phyloP scores from a whole-genome alignment of 805 yeast species.

The Barnettozyma sucrosica region DNA sequence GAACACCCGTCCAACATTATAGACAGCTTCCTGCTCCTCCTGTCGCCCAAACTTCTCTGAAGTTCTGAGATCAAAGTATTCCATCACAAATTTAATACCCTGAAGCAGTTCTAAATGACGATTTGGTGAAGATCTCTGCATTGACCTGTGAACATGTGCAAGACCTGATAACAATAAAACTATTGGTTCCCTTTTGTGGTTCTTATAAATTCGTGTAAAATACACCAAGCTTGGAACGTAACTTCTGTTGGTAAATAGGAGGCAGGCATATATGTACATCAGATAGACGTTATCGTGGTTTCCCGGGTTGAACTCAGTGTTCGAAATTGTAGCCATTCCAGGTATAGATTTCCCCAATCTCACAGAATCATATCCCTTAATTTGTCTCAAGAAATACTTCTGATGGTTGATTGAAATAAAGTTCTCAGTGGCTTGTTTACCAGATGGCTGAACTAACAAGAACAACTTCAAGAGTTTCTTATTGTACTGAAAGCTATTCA shows the following conservation, averaged over 20 bases:
- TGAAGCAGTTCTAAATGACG: slow-evolving; percentile 85
- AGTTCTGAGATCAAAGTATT: slow-evolving; percentile 54
- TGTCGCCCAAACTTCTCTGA: slow-evolving; percentile 30
- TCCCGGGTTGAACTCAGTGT: slow-evolving; percentile 41
- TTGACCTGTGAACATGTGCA: slow-evolving; percentile 81
- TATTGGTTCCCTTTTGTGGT: slow-evolving; percentile 71
- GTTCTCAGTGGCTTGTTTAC: slow-evolving; percentile 49
- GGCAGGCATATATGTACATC: slow-evolving; percentile 71
- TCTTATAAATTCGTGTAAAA: slow-evolving; percentile 61
- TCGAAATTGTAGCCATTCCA: slow-evolving; percentile 75
- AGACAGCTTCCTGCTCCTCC: slow-evolving; percentile 72
- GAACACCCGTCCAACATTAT: slow-evolving; percentile 78
- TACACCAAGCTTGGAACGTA: slow-evolving; percentile 80
- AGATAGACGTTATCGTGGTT: slow-evolving; percentile 59
- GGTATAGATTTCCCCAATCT: slow-evolving; percentile 46
- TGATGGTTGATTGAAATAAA: slow-evolving; percentile 80
- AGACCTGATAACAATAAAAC: slow-evolving; percentile 69
- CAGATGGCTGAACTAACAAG: slow-evolving; percentile 59
- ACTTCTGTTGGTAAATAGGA: slow-evolving; percentile 75
- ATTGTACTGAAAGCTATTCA: slow-evolving; percentile 71
- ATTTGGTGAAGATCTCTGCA: slow-evolving; percentile 82
- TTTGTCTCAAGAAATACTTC: slow-evolving; percentile 81
- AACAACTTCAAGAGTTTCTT: slow-evolving; percentile 62
- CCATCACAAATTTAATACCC: slow-evolving; percentile 72
- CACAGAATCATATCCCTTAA: slow-evolving; percentile 81